A percentile compares a stretch with the other conserved stretches of the same genome.
Conservation (phyloP, 345 rosid species). For the Aethionema arabicum region DNA sequence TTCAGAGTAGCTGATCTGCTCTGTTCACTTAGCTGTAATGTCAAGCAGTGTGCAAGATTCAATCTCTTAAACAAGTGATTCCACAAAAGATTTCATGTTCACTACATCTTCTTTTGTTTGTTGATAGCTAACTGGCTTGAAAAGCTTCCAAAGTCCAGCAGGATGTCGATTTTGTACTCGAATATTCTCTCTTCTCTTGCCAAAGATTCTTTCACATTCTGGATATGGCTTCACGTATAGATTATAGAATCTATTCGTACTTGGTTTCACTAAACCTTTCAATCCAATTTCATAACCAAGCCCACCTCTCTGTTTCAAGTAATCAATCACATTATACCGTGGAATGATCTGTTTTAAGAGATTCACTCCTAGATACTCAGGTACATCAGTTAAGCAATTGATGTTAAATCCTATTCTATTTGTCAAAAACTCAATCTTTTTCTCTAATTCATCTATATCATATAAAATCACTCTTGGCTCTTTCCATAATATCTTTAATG, state of each 20-base stretch:
- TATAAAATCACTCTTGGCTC: slow-evolving; percentile 75
- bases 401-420: slow-evolving; percentile 48
- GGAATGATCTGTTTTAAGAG: slow-evolving; percentile 78
- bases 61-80: slow-evolving; percentile 41
- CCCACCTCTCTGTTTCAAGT: slow-evolving; percentile 62
- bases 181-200: slow-evolving; percentile 48
- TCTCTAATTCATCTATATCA: slow-evolving; percentile 55
- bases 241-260: slow-evolving; percentile 73
- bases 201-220: slow-evolving; percentile 70
- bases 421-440: slow-evolving; percentile 66
- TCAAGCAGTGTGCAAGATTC: slow-evolving; percentile 4
- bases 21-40: slow-evolving; percentile 13
- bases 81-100: slow-evolving; percentile 62
- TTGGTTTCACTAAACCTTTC: slow-evolving; percentile 64
- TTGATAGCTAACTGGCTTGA: slow-evolving; percentile 50
- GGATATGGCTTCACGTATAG: slow-evolving; percentile 85
- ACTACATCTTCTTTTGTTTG: slow-evolving; percentile 54
- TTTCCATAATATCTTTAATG: slow-evolving; percentile 73
- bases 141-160: slow-evolving; percentile 67
- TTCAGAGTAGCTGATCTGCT: slow-evolving; percentile 1
- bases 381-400: slow-evolving; percentile 65
- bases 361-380: slow-evolving; percentile 71
- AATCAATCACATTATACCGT: slow-evolving; percentile 62
- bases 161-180: slow-evolving; percentile 45
- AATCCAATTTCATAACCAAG: slow-evolving; percentile 66